A percentile compares a stretch with the other conserved stretches of the same genome.
Conservation (phyloP, 495 filamentous ascomycete genomes). For the Zalerion maritima region DNA sequence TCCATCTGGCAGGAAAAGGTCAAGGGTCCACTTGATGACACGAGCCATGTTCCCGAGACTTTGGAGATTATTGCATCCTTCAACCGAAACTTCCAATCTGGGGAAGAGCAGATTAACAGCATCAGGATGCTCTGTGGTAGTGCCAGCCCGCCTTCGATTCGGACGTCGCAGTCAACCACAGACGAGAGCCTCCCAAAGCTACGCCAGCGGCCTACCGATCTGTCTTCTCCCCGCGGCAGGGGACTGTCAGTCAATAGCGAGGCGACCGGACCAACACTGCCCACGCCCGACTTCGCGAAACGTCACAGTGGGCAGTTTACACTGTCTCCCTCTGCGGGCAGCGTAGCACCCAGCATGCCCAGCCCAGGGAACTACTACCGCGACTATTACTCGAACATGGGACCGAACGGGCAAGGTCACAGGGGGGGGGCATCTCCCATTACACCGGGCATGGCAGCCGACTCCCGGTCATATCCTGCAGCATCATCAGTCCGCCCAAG, state of each 20-base stretch:
- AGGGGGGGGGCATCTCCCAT: conserved; percentile 27
- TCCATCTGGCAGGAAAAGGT: conserved; percentile 68
- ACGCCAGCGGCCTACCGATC: conserved; percentile 23
- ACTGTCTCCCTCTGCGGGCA: conserved; percentile 33
- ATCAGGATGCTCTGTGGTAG: conserved; percentile 35
- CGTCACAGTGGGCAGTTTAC: conserved; percentile 41
- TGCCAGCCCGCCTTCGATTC: conserved; percentile 26
- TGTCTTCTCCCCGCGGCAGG: conserved; percentile 26
- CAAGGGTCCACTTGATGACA: conserved; percentile 51
- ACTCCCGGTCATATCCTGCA: conserved; percentile 16
- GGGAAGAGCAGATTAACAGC: conserved; percentile 35
- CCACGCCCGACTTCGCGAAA: conserved; percentile 40
- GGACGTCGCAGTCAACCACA: conserved; percentile 30
- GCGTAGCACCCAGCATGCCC: conserved; percentile 26
- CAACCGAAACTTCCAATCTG: conserved; percentile 51
- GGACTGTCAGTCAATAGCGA: conserved; percentile 51
- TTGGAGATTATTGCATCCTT: conserved; percentile 58
- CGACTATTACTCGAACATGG: conserved; percentile 28
- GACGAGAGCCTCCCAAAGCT: conserved; percentile 29
- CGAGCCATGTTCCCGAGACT: conserved; percentile 44
- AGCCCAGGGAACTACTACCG: conserved; percentile 36
- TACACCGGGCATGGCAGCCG: conserved; percentile 22
- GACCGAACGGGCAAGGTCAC: conserved; percentile 19
- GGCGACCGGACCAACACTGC: conserved; percentile 44
- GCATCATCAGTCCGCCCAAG: conserved; percentile 25